These are phyloP conservation scores for Symbiodinium pilosum DNA, from an alignment of 73 alveolate genomes.

Conservation along the genomic window DNA sequence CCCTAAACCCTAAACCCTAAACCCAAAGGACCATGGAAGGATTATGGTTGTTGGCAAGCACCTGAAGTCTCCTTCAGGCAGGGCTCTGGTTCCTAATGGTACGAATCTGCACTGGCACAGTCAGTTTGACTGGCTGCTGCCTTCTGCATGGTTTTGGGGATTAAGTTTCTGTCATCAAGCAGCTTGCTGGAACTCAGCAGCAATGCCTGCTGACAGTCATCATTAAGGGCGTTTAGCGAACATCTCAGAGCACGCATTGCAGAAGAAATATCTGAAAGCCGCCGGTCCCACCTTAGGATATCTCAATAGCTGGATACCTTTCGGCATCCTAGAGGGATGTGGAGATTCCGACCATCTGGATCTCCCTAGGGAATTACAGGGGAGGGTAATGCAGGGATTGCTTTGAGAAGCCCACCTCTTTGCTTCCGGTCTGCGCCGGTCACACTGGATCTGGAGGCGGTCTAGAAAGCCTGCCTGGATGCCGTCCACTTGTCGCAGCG, in stretches of 20 bases:
- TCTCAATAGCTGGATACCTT: too few species aligned
- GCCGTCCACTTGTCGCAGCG: not conserved
- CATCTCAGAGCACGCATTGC: not conserved
- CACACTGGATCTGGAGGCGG: not conserved
- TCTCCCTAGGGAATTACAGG: too few species aligned
- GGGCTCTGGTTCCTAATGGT: too few species aligned
- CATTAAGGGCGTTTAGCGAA: not conserved
- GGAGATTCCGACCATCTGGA: too few species aligned
- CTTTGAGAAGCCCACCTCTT: too few species aligned
- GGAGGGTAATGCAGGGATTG: too few species aligned
- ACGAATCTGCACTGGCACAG: not conserved
- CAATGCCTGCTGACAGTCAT: not conserved
- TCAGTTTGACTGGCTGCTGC: slow-evolving; percentile 4
- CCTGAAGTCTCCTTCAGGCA: too few species aligned
- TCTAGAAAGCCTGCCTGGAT: not conserved
- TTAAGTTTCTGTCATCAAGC: not conserved
- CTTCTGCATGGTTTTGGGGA: not conserved
- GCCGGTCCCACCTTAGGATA: too few species aligned
- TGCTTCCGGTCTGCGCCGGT: not conserved
- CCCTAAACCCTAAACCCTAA: too few species aligned
- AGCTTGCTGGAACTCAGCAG: not conserved
- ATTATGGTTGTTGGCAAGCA: too few species aligned
- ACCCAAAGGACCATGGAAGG: too few species aligned
- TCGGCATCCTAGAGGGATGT: too few species aligned
- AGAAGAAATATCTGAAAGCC: not conserved